phyloP scores from a whole-genome alignment of 805 yeast genomes.

The Yarrowia divulgata region DNA sequence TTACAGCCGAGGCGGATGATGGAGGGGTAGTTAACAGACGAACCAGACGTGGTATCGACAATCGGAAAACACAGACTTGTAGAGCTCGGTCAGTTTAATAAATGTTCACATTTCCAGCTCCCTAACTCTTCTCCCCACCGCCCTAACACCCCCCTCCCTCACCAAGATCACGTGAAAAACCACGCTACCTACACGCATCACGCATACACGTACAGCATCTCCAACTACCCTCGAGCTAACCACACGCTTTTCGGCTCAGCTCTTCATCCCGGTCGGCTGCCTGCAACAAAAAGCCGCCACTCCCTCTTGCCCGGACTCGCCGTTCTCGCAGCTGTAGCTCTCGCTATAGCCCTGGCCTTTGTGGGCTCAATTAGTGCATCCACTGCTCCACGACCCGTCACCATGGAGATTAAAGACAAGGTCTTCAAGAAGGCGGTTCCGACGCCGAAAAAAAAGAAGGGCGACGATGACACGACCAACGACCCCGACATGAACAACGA shows the following conservation, averaged over 20 bases:
- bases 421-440: constrained; percentile 40
- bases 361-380: constrained; percentile 4
- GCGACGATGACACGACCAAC: background rate
- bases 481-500: background rate
- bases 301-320: constrained; percentile 29
- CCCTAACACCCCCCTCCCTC: background rate
- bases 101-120: background rate
- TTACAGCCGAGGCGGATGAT: constrained; percentile 10
- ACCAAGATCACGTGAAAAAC: constrained; percentile 34
- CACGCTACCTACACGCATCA: constrained; percentile 32
- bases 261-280: constrained; percentile 9
- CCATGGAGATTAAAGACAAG: constrained; percentile 32
- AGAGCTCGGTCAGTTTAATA: background rate
- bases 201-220: constrained; percentile 14
- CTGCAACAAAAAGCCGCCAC: constrained; percentile 11
- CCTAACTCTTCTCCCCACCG: background rate
- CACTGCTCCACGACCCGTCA: background rate
- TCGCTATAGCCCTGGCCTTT: constrained; percentile 38
- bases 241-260: background rate
- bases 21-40: background rate
- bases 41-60: too few relatives aligned
- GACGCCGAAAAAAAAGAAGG: constrained; percentile 40
- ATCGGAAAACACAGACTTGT: background rate
- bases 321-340: constrained; percentile 23
- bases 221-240: constrained; percentile 4